phyloP scores from a whole-genome alignment of 129 eudicot genomes.

The Kitagawia praeruptora region DNA sequence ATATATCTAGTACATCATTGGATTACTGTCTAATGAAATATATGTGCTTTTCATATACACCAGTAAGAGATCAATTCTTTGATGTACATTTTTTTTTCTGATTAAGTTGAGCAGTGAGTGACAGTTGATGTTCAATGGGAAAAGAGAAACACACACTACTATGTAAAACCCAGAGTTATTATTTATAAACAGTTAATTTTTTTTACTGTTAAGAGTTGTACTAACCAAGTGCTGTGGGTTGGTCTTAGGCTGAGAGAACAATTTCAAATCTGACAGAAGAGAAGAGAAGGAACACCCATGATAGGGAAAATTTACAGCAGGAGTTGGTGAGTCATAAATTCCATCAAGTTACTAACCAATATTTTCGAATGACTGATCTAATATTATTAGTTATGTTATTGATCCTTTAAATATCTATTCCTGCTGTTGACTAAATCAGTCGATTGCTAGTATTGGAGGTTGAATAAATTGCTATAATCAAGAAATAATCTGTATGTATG shows the following conservation, averaged over 20 bases:
- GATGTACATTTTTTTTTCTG: not conserved
- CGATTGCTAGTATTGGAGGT: not conserved
- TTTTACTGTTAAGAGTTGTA: not conserved
- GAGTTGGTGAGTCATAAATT: conserved; percentile 30
- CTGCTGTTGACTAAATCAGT: not conserved
- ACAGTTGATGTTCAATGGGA: not conserved
- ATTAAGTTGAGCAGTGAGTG: not conserved
- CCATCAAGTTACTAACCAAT: not conserved
- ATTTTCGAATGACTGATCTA: not conserved
- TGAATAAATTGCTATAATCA: not conserved
- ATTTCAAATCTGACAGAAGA: conserved; percentile 37
- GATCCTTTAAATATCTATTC: not conserved
- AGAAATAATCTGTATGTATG: not conserved
- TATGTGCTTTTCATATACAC: not conserved
- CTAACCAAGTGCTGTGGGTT: not conserved
- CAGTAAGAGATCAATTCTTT: not conserved
- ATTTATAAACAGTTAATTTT: not conserved
- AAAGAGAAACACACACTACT: not conserved
- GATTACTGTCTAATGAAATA: not conserved
- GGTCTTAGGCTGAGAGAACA: conserved; percentile 28
- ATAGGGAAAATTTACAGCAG: conserved; percentile 20
- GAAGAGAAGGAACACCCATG: conserved; percentile 20
- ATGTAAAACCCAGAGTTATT: not conserved
- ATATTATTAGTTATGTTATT: not conserved
- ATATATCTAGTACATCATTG: not conserved